Evolutionary conservation across 2,329 filamentous ascomycete genomes (phyloP).

Genomic region (Colletotrichum kahawae): DNA sequence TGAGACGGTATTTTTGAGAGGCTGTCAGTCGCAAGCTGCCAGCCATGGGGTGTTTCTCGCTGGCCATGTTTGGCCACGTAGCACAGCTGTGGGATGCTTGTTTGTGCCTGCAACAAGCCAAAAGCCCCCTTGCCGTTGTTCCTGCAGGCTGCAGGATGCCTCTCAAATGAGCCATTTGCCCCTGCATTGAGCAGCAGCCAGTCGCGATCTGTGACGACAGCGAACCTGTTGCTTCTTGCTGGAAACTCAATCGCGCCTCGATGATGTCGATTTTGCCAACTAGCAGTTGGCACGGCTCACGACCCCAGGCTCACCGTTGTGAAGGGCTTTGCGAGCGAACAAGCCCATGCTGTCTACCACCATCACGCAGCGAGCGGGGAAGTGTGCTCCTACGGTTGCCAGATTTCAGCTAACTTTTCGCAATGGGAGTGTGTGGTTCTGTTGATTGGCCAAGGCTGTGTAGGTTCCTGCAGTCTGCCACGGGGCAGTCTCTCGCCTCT

Average conservation of each 20-base stretch:
- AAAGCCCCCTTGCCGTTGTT: neutral
- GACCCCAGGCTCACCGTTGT: neutral
- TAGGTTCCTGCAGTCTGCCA: neutral
- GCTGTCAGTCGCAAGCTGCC: neutral
- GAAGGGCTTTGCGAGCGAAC: neutral
- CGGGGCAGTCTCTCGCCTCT: neutral
- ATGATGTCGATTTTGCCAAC: neutral
- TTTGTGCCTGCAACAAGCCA: neutral
- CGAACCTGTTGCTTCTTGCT: neutral
- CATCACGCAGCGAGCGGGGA: neutral
- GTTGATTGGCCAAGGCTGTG: neutral
- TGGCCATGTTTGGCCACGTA: neutral
- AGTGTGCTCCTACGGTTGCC: neutral
- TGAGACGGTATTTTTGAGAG: neutral
- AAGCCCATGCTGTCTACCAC: neutral
- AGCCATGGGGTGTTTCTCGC: neutral
- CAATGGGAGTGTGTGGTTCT: neutral
- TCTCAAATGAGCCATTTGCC: neutral
- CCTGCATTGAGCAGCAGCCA: neutral
- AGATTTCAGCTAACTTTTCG: neutral
- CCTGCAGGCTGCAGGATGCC: neutral
- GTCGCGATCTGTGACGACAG: neutral
- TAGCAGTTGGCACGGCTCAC: neutral
- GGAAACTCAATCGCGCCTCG: neutral
- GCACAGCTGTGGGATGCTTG: neutral